Conservation (phyloP, 495 filamentous ascomycete genomes). For the Neurospora intermedia region DNA sequence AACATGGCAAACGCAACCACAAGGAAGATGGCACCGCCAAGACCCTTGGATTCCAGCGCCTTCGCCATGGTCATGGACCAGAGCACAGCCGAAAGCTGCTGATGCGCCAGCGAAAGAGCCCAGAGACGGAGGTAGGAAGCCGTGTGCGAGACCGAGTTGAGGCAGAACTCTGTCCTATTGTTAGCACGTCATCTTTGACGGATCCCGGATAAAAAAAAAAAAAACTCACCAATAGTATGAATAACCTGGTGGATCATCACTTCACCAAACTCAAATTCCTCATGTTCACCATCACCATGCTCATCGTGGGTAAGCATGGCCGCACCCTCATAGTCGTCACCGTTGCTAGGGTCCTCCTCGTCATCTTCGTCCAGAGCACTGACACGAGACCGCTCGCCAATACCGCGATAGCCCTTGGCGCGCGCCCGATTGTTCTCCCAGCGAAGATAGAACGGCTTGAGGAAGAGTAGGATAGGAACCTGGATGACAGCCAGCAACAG, state of each 20-base stretch:
- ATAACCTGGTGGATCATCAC: constrained; percentile 99
- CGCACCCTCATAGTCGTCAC: constrained; percentile 67
- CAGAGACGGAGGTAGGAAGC: constrained; percentile 98
- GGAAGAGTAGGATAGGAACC: constrained; percentile 82
- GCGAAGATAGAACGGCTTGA: constrained; percentile 90
- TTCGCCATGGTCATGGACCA: constrained; percentile 89
- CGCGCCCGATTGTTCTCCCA: constrained; percentile 86
- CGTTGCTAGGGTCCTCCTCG: constrained; percentile 36
- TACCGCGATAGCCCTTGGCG: constrained; percentile 79
- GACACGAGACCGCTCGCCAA: constrained; percentile 77
- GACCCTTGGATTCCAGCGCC: constrained; percentile 56
- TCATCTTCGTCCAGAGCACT: constrained; percentile 83
- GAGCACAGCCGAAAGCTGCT: constrained; percentile 90
- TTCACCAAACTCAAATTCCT: constrained; percentile 93
- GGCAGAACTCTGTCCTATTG: constrained; percentile 68
- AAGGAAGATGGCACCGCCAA: constrained; percentile 63
- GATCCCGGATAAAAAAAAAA: not conserved
- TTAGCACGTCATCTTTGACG: not conserved
- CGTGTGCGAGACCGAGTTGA: constrained; percentile 98
- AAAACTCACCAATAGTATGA: constrained; percentile 78
- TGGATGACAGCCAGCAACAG: constrained; percentile 76
- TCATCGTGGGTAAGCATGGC: constrained; percentile 81
- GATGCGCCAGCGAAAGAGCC: constrained; percentile 94
- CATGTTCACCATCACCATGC: constrained; percentile 66
- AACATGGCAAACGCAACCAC: constrained; percentile 74